These are phyloP conservation scores for Borovskyia barvae DNA, from an alignment of 208 protist genomes.

Conservation along the genomic window DNA sequence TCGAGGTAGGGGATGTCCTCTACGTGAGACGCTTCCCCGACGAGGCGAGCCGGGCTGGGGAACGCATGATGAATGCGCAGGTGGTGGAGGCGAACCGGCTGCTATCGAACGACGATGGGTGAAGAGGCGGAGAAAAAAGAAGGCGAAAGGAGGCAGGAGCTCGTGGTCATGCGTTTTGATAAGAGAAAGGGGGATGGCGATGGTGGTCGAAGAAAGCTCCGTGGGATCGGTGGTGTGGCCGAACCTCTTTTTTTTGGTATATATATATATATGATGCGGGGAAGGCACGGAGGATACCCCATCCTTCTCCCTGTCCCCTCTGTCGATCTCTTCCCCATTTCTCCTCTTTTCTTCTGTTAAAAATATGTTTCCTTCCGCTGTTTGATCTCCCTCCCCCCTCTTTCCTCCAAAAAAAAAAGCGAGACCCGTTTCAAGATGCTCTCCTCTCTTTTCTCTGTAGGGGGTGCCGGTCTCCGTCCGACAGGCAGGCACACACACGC, in stretches of 20 bases:
- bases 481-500: too few species aligned
- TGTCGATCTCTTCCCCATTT: background rate
- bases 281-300: too few species aligned
- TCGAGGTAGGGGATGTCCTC: conserved; percentile 72
- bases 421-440: too few species aligned
- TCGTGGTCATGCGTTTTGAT: background rate
- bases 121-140: background rate
- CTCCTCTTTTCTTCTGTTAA: background rate
- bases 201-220: too few species aligned
- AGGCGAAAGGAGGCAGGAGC: background rate
- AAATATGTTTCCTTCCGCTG: background rate
- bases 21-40: conserved; percentile 69
- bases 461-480: too few species aligned
- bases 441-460: too few species aligned
- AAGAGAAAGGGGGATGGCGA: too few species aligned
- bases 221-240: background rate
- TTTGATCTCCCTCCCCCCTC: background rate
- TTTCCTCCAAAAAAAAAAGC: conserved; percentile 3
- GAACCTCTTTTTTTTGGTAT: background rate
- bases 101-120: conserved; percentile 28
- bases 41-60: conserved; percentile 21
- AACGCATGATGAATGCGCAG: conserved; percentile 57
- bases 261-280: background rate
- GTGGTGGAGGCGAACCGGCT: conserved; percentile 73
- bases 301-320: background rate